Evolutionary conservation across 805 yeast species (phyloP).

Genomic region (Myxozyma mucilagina): DNA sequence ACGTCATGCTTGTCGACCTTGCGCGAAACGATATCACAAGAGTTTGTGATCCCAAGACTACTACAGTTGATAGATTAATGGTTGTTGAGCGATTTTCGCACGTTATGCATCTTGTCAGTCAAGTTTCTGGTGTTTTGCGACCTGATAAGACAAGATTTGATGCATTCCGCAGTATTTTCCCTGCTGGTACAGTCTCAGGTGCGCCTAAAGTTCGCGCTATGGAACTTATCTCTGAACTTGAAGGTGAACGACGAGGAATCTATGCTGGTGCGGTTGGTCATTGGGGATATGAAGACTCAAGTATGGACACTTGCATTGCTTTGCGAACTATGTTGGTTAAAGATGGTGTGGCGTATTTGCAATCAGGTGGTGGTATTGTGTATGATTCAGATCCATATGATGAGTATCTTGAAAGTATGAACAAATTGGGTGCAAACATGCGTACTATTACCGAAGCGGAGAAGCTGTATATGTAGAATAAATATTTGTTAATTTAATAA

Average conservation of each 20-base stretch:
- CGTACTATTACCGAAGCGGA: slow-evolving; percentile 92
- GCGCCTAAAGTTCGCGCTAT: slow-evolving; percentile 97
- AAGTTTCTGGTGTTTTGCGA: slow-evolving; percentile 89
- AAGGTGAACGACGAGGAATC: slow-evolving; percentile 89
- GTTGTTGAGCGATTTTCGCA: slow-evolving; percentile 93
- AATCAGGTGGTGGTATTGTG: slow-evolving; percentile 99
- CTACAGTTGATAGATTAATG: slow-evolving; percentile 82
- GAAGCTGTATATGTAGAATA: slow-evolving; percentile 53
- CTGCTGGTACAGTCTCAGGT: slow-evolving; percentile 98
- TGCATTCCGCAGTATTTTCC: slow-evolving; percentile 96
- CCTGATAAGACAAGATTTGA: slow-evolving; percentile 85
- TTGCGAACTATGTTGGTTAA: slow-evolving; percentile 95
- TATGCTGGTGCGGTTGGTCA: slow-evolving; percentile 99
- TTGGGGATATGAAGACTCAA: slow-evolving; percentile 93
- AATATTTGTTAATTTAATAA: too few relatives aligned
- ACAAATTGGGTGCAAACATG: slow-evolving; percentile 93
- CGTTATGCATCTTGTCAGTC: slow-evolving; percentile 94
- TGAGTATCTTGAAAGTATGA: slow-evolving; percentile 94
- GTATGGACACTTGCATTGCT: slow-evolving; percentile 98
- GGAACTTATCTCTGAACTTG: slow-evolving; percentile 89
- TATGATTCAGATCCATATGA: slow-evolving; percentile 92
- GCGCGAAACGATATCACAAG: slow-evolving; percentile 96
- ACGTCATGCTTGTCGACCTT: slow-evolving; percentile 96
- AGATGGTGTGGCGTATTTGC: slow-evolving; percentile 85
- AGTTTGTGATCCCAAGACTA: slow-evolving; percentile 83